Evolutionary conservation across 495 filamentous ascomycete species (phyloP), one percentile per base, ranked within the genome.

Genomic region (Penicillium arizonense): DNA sequence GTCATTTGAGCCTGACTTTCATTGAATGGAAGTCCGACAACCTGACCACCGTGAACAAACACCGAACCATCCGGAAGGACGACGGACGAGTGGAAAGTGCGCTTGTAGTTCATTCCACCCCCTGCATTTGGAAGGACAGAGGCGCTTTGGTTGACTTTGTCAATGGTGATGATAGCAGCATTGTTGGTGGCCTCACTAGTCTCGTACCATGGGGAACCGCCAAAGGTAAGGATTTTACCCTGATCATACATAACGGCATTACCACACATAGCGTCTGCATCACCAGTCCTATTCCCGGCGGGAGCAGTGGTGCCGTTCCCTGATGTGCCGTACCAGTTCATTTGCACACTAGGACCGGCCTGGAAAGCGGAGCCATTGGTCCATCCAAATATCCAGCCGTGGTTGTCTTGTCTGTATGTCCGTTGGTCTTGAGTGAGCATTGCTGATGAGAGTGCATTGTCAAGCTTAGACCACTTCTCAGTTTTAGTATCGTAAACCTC

Each of bases 321-420:
- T 13, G 20, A 1, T 2, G 54, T 43, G 24, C 36, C 35, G 23
- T 44, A 57, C 54, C 54, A 52, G 61, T 84, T 78, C 81, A 84
- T 42, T 59, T 69, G 50, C 18, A 18, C 18, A 18, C 70, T 77
- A 5, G 82, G 82, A 5, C 82, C 82, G 5, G 81, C 81, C 61
- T 85, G 81, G 69, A 84, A 81, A 16, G 83, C 75, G 23, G 57
- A 73, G 9, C 65, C 71, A 36, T 72, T 66, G 53, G 79, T 84
- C 78, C 82, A 86, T 9, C 61, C 79, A 58, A 84, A 86, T n/a
- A 86, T 68, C 82, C 82, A 84, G 39, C 56, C 77, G 53, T 85
- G 82, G 52, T 82, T 83, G 59, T 85, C 82, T 9, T 66, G 52
- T 13, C 77, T 69, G 47, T 71, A 84, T 5, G 18, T 18, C 1